Conservation (phyloP, 805 yeast genomes). For the Zygosaccharomyces lentus region DNA sequence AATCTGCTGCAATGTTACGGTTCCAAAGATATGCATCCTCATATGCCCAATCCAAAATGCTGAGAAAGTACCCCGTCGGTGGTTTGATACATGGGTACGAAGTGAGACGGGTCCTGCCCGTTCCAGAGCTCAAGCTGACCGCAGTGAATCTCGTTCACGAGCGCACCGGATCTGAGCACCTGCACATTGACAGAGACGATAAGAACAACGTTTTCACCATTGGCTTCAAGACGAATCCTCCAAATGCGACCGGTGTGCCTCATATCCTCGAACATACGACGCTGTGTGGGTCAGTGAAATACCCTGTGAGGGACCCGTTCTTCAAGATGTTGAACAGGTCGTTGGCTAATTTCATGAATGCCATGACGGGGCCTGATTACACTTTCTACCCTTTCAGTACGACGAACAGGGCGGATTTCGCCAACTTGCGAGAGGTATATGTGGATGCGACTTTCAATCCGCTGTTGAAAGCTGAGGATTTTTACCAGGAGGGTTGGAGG, state of each 20-base stretch:
- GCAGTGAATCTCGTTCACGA: slow-evolving; percentile 71
- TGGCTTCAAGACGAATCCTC: slow-evolving; percentile 91
- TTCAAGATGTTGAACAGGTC: slow-evolving; percentile 95
- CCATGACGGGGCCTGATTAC: slow-evolving; percentile 97
- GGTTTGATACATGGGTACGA: slow-evolving; percentile 60
- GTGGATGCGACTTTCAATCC: slow-evolving; percentile 86
- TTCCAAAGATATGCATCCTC: slow-evolving; percentile 26
- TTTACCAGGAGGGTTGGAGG: slow-evolving; percentile 97
- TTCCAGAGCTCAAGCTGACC: slow-evolving; percentile 77
- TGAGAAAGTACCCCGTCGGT: slow-evolving; percentile 61
- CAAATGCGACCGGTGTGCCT: slow-evolving; percentile 92
- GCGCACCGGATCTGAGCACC: slow-evolving; percentile 70
- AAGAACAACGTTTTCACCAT: slow-evolving; percentile 83
- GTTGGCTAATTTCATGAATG: slow-evolving; percentile 95
- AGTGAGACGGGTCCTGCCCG: slow-evolving; percentile 56
- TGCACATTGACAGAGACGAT: slow-evolving; percentile 83
- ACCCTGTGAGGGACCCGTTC: slow-evolving; percentile 95
- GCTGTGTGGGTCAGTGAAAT: slow-evolving; percentile 85
- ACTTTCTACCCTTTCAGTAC: slow-evolving; percentile 96
- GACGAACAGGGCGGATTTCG: slow-evolving; percentile 76
- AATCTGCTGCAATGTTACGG: slow-evolving; percentile 20
- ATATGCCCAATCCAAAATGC: slow-evolving; percentile 32
- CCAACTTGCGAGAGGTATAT: slow-evolving; percentile 81
- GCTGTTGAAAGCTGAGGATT: slow-evolving; percentile 69
- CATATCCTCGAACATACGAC: slow-evolving; percentile 96